Evolutionary conservation across 78 protist genomes (phyloP), one percentile per base, ranked within the genome.

Genomic region (Tieghemostelium lacteum): DNA sequence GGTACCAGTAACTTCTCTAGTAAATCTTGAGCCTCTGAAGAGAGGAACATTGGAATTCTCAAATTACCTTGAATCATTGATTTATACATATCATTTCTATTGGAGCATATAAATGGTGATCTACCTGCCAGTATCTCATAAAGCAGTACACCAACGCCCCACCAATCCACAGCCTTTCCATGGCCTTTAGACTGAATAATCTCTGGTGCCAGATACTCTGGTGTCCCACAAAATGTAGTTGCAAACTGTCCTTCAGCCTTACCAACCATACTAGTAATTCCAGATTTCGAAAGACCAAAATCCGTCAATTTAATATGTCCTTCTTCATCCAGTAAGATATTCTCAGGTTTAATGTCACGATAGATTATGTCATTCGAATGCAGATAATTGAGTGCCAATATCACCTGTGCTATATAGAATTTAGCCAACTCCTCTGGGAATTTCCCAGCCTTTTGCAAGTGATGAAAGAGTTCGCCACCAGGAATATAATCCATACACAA

Each of bases 201-300:
- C 67, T 95, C 97, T 1, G 98, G 98, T 14, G 97, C 98, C 26
- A 99, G 61, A 86, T 99, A 99, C 73, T 98, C 99, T 1, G 99
- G 99, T 19, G 99, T 98, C 19, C 99, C 99, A 88, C 99, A 98
- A 54, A 98, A 95, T 6, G 99, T 96, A 22, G 93, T 67, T 19
- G 74, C 74, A 65, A 76, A 64, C 39, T 67, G 74, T 8, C 97
- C 93, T 12, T 12, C 39, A 20, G 70, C 70, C 26, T 70, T 52
- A 10, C 87, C 87, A 50, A 76, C 74, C 0, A 76, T 74, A 76
- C 87, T 76, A 16, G 87, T 76, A 16, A 91, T 70, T 20, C 77
- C 94, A 50, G 54, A 20, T 74, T 94, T 94, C 20, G 94, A 72
- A 26, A 94, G 65, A 14, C 96, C 96, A 26, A 94, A 94, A 64